Evolutionary conservation across 1,284 basidiomycete genomes (phyloP), one percentile per base, ranked within the genome.

Genomic region (Gymnopus androsaceus): DNA sequence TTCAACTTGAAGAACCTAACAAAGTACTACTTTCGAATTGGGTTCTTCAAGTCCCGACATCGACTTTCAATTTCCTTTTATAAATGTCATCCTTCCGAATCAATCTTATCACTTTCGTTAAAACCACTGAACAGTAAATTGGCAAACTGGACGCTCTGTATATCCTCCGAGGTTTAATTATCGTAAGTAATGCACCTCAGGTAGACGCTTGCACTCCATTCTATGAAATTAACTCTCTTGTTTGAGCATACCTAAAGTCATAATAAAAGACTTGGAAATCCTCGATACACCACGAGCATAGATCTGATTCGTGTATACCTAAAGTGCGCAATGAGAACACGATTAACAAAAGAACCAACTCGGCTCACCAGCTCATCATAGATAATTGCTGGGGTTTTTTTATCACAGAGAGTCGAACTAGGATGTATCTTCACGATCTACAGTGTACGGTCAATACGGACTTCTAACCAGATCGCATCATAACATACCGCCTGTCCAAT

Each of bases 351-450:
- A 12, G 31, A 15, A 33, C 36, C 27, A 1, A 42, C 42, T 33
- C 40, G 1, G 78, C 90, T 64, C 61, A 95, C 94, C 64, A 97
- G 75, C 69, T 97, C 95, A 67, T 95, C 89, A 66, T 92, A 98
- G 45, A 97, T 80, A 56, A 98, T 93, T 4, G 88, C 92, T 0
- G 87, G 85, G 1, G 86, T 82, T 67, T 90, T 92, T 66, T 89
- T 91, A 59, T 90, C 87, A 59, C 82, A 83, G 59, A 97, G 68
- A 2, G 84, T 82, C 19, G 92, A 95, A 23, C 88, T 82, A 0
- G 95, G 95, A 67, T 97, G 93, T 33, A 98, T 90, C 70, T 95
- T 95, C 60, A 97, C 80, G 25, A 81, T 72, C 90, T 93, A 61
- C 17, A 51, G 7, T 51, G 28, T 36, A 7, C 45, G 17, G 34